Conservation (phyloP, 495 filamentous ascomycete species). For the Penicillium arizonense region DNA sequence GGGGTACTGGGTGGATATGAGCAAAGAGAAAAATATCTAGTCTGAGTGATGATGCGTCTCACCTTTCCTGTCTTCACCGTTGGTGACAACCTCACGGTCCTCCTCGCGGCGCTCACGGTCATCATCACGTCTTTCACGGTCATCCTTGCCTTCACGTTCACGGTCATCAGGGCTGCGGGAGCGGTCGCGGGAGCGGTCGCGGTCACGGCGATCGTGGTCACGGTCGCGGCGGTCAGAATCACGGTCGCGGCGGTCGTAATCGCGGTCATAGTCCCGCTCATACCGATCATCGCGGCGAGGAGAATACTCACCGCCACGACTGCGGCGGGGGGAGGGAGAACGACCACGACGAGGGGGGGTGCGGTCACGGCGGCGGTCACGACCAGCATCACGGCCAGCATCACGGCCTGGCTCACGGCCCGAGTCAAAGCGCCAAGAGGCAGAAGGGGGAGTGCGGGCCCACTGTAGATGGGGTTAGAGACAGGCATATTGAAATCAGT, state of each 20-base stretch:
- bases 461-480: constrained; percentile 57
- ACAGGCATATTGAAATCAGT: background rate
- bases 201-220: constrained; percentile 61
- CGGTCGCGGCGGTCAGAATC: constrained; percentile 58
- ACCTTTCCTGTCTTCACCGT: constrained; percentile 84
- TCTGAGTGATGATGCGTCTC: constrained; percentile 22
- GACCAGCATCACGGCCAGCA: constrained; percentile 62
- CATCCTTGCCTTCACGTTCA: constrained; percentile 69
- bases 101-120: constrained; percentile 57
- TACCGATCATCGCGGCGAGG: constrained; percentile 89
- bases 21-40: background rate
- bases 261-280: constrained; percentile 68
- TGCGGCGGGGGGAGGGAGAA: constrained; percentile 72
- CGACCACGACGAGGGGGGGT: constrained; percentile 78
- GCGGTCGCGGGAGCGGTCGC: constrained; percentile 62
- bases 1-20: constrained; percentile 36
- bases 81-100: constrained; percentile 48
- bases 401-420: constrained; percentile 72
- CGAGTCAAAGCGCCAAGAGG: constrained; percentile 97
- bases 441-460: constrained; percentile 96
- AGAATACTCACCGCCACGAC: constrained; percentile 78
- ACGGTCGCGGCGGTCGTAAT: constrained; percentile 76
- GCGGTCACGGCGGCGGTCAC: constrained; percentile 70
- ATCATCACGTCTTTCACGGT: constrained; percentile 63
- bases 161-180: constrained; percentile 60